These are phyloP conservation scores for Blastobotrys attinorum DNA, from an alignment of 805 yeast genomes.

Conservation along the genomic window DNA sequence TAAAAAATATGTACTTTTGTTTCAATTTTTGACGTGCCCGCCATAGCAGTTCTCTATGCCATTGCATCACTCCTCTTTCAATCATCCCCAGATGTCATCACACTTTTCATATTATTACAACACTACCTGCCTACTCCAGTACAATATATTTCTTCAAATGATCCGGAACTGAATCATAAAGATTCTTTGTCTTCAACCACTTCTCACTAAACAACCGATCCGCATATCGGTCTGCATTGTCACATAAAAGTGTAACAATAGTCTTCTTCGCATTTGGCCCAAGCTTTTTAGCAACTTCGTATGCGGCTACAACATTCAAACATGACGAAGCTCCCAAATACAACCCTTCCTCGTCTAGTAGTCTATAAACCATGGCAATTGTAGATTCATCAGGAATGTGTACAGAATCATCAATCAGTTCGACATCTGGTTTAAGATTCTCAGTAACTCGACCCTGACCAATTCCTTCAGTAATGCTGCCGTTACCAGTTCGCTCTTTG, in stretches of 20 bases:
- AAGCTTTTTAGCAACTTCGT: conserved; percentile 59
- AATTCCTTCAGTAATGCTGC: conserved; percentile 87
- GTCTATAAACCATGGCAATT: conserved; percentile 73
- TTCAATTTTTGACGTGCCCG: too few relatives aligned
- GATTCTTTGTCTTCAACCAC: conserved; percentile 67
- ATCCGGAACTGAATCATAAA: conserved; percentile 64
- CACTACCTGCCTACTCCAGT: conserved; percentile 24
- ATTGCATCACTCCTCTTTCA: too few relatives aligned
- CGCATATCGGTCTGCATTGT: conserved; percentile 83
- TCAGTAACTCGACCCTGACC: conserved; percentile 92
- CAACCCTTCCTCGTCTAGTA: conserved; percentile 84
- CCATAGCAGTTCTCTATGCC: too few relatives aligned
- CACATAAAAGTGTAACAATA: conserved; percentile 83
- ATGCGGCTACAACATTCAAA: conserved; percentile 84
- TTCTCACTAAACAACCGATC: conserved; percentile 68
- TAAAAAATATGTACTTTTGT: background rate
- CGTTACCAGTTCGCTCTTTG: conserved; percentile 62
- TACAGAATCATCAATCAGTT: conserved; percentile 70
- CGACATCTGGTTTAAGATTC: conserved; percentile 67
- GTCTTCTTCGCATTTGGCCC: conserved; percentile 63
- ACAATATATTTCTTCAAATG: conserved; percentile 62
- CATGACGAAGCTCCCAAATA: conserved; percentile 89
- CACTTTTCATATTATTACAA: too few relatives aligned
- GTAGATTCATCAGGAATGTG: conserved; percentile 72
- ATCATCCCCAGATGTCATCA: too few relatives aligned